These are phyloP conservation scores for Ophiostoma perfectum DNA, from an alignment of 2,329 filamentous ascomycete genomes.

Conservation along the genomic window DNA sequence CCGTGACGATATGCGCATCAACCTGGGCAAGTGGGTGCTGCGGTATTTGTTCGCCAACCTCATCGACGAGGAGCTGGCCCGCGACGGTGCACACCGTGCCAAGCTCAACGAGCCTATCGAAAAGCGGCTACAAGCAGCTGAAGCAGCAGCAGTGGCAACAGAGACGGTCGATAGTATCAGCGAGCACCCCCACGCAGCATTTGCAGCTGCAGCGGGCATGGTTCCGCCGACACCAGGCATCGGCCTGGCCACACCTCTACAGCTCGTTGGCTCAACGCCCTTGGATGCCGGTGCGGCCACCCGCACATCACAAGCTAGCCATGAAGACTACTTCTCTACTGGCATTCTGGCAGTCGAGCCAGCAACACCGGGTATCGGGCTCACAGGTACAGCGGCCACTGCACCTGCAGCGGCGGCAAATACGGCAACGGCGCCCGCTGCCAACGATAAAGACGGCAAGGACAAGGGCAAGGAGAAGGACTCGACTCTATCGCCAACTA, in stretches of 20 bases:
- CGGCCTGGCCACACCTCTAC: slow-evolving; percentile 60
- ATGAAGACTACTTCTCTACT: slow-evolving; percentile 73
- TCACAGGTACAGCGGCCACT: slow-evolving; percentile 38
- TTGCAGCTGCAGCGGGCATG: background rate
- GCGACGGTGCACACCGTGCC: slow-evolving; percentile 69
- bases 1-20: slow-evolving; percentile 90
- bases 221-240: slow-evolving; percentile 43
- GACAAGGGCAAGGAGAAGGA: slow-evolving; percentile 15
- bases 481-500: slow-evolving; percentile 20
- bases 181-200: background rate
- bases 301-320: slow-evolving; percentile 44
- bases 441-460: background rate
- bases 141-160: slow-evolving; percentile 48
- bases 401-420: slow-evolving; percentile 36
- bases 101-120: slow-evolving; percentile 59
- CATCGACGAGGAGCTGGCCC: slow-evolving; percentile 81
- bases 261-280: slow-evolving; percentile 38
- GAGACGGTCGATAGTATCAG: slow-evolving; percentile 15
- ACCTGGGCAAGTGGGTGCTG: slow-evolving; percentile 93
- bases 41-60: slow-evolving; percentile 85
- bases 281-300: slow-evolving; percentile 39
- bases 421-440: background rate
- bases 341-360: slow-evolving; percentile 47
- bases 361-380: slow-evolving; percentile 39
- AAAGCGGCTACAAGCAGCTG: slow-evolving; percentile 51